Base-by-base conservation (phyloP, 768 basidiomycete species). In the Boletus patriciae region DNA sequence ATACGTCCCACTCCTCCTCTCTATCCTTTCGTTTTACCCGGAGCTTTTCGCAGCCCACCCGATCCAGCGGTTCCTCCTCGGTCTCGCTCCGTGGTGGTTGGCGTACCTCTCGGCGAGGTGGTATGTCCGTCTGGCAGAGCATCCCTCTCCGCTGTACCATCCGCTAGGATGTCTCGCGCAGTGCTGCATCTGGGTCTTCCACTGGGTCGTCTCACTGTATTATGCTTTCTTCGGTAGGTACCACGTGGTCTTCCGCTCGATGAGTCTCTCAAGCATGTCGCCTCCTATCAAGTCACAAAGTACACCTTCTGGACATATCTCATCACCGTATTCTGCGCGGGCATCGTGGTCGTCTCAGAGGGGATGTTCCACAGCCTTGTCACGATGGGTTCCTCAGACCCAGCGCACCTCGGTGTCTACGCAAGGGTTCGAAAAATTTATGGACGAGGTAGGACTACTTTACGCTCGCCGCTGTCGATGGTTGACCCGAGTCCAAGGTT, bases 171-270 rank as follows among this genome's bases (percentile, higher is more conserved):
- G 67, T 47, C 59, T 67, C 11, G n/a, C 57, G 0, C 68, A 69
- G 40, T 68, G 65, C 33, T 62, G 50, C 23, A 36, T 62, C 18
- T 68, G 67, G 67, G 65, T 64, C 10, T 55, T 69, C 27, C 67
- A 68, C 27, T 69, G 62, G 65, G 50, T 55, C 4, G 44, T 64
- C 38, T 55, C 59, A 0, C 27, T 61, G 0, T 68, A 69, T 49
- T 50, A 58, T 16, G 67, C 65, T 27, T 49, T 55, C 52, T 69
- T 68, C 27, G 54, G 66, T 67, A 25, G 3, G 66, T 45, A 25
- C 23, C 29, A 1, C 25, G 7, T 29, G 0, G 2, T 49, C 25
- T 18, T 4, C n/a, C n/a, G 21, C 9, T 7, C 29, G 40, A 18
- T 46, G 9, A 5, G 19, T 18, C 2, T n/a, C 3, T 27, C 37